Conservation (phyloP, 441 rosid genomes). For the Arabidopsis lyrata region DNA sequence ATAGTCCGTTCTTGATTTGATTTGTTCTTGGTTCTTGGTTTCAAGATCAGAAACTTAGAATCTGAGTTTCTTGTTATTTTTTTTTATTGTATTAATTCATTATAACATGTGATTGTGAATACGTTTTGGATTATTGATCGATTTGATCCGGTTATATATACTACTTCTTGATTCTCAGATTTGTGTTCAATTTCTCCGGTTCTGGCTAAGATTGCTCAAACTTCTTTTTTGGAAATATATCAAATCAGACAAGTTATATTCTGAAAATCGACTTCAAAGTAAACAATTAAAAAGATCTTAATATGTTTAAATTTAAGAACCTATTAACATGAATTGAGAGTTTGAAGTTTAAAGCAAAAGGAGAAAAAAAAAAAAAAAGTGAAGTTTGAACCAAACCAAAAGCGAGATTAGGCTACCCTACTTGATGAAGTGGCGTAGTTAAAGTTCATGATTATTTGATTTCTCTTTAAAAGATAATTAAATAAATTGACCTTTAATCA, state of each 20-base stretch:
- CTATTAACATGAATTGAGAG: too few species aligned
- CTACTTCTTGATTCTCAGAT: neutral
- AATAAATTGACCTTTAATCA: too few species aligned
- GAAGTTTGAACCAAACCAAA: too few species aligned
- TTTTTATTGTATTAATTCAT: conserved; percentile 34
- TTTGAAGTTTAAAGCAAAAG: too few species aligned
- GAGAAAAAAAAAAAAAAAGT: too few species aligned
- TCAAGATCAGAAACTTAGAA: conserved; percentile 22
- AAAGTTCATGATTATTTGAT: too few species aligned
- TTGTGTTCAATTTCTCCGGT: neutral
- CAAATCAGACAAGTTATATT: neutral
- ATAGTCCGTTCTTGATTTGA: conserved; percentile 42
- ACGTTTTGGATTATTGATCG: conserved; percentile 18
- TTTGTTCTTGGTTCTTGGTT: conserved; percentile 8
- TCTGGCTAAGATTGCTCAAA: neutral
- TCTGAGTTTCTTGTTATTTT: conserved; percentile 3
- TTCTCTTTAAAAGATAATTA: too few species aligned
- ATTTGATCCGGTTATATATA: conserved; percentile 15
- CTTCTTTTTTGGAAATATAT: neutral
- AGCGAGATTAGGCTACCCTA: too few species aligned
- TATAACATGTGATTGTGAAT: conserved; percentile 30
- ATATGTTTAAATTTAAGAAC: too few species aligned
- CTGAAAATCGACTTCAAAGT: neutral
- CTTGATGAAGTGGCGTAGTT: too few species aligned
- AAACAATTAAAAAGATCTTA: neutral